These are phyloP conservation scores for Aspergillus bridgeri DNA, from an alignment of 495 filamentous ascomycete species.

Conservation along the genomic window DNA sequence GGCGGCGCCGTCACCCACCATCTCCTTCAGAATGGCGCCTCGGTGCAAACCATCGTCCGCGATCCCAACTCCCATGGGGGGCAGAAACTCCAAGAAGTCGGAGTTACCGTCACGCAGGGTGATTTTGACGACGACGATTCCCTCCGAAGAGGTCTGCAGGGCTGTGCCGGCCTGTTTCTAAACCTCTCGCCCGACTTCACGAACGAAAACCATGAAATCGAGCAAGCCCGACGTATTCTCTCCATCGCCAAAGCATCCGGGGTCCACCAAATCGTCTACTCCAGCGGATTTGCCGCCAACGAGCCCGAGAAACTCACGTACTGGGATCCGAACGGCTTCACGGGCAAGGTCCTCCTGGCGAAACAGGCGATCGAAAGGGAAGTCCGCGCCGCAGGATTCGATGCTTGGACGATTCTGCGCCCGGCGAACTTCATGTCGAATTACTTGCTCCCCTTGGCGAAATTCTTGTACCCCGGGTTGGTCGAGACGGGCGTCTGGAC, in stretches of 20 bases:
- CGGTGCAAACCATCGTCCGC: slow-evolving; percentile 41
- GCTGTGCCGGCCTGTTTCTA: slow-evolving; percentile 48
- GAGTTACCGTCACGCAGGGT: slow-evolving; percentile 39
- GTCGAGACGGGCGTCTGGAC: slow-evolving; percentile 31
- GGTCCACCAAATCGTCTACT: slow-evolving; percentile 41
- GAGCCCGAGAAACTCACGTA: slow-evolving; percentile 20
- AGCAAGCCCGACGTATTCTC: slow-evolving; percentile 38
- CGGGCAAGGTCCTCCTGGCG: slow-evolving; percentile 23
- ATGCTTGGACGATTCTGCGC: slow-evolving; percentile 41
- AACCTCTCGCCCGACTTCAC: slow-evolving; percentile 34
- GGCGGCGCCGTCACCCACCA: slow-evolving; percentile 41
- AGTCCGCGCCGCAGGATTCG: slow-evolving; percentile 30
- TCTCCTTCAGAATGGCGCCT: slow-evolving; percentile 32
- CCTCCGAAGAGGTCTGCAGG: slow-evolving; percentile 31
- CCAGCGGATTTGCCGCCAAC: slow-evolving; percentile 28
- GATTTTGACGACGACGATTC: slow-evolving; percentile 37
- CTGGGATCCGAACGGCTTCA: slow-evolving; percentile 24
- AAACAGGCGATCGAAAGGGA: slow-evolving; percentile 38
- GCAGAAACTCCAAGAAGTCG: slow-evolving; percentile 29
- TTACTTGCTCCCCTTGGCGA: slow-evolving; percentile 32
- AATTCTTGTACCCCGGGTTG: slow-evolving; percentile 34
- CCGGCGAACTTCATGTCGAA: slow-evolving; percentile 52
- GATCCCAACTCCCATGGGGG: slow-evolving; percentile 32
- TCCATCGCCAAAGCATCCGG: slow-evolving; percentile 37
- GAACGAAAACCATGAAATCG: slow-evolving; percentile 25